phyloP scores from a whole-genome alignment of 805 yeast genomes.

The Millerozyma miso region DNA sequence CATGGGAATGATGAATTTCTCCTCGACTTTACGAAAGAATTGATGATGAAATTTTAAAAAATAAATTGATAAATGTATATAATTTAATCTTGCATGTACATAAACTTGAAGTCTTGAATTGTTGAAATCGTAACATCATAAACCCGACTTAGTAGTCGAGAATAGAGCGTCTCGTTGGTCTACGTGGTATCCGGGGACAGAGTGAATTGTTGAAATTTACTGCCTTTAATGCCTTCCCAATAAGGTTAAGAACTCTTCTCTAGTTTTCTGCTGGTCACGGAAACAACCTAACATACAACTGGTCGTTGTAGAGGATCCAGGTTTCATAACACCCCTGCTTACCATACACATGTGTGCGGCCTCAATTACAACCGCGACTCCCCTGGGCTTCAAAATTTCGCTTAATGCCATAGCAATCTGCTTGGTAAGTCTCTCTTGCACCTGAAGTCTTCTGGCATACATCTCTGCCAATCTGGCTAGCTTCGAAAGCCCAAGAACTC shows the following conservation, averaged over 20 bases:
- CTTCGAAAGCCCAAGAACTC: constrained; percentile 88
- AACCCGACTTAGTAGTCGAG: constrained; percentile 9
- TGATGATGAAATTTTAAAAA: constrained; percentile 1
- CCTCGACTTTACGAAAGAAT: constrained; percentile 32
- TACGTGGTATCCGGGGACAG: constrained; percentile 5
- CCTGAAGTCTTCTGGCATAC: constrained; percentile 94
- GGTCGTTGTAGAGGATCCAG: constrained; percentile 90
- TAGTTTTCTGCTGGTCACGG: constrained; percentile 87
- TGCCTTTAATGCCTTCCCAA: constrained; percentile 51
- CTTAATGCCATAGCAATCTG: constrained; percentile 95
- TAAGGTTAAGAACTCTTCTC: constrained; percentile 90
- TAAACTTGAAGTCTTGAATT: constrained; percentile 14
- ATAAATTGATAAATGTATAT: not conserved
- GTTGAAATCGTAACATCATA: constrained; percentile 31
- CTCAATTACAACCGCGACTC: constrained; percentile 97
- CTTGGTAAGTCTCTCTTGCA: constrained; percentile 95
- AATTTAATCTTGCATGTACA: constrained; percentile 1
- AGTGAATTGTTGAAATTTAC: constrained; percentile 2
- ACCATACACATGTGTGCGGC: constrained; percentile 99
- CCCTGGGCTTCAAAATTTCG: constrained; percentile 88
- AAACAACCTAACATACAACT: constrained; percentile 97
- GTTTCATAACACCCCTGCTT: constrained; percentile 93
- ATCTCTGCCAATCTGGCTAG: constrained; percentile 94
- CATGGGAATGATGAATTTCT: constrained; percentile 74
- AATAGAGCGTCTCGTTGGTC: not conserved